Base-by-base conservation (phyloP, 2,329 filamentous ascomycete genomes). In the Diaporthe vexans region DNA sequence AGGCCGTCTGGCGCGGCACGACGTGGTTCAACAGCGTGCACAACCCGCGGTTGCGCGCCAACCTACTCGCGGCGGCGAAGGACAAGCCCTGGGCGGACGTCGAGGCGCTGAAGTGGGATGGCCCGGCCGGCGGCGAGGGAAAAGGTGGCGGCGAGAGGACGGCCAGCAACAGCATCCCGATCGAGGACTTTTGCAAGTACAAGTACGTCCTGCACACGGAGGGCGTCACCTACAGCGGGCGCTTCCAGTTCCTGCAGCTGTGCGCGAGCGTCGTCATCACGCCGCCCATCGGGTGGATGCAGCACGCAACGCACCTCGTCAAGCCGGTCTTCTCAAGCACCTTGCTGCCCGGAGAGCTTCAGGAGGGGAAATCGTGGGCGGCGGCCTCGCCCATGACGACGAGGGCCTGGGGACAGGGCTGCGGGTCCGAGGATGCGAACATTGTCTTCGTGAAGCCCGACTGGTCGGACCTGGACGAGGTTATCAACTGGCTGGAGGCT, bases 161-260 rank as follows among this genome's bases (percentile, higher is more conserved):
- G 73, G 82, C 83, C 19, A 80, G 72, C 75, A 89, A 90, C 80
- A 84, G 84, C 11, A 77, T 89, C 13, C 75, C 77, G 11, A 86
- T 89, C 76, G 84, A 87, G 75, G 87, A 87, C 61, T 89, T 89
- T 75, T 89, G 88, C 80, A 80, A 81, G 71, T 87, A 87, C 79
- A 85, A 84, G 72, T 89, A 89, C 79, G 81, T 89, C 56, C 79
- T 89, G 35, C 85, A 89, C 79, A 89, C 87, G 9, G 88, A 89
- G 81, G 88, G 88, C 8, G 81, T 89, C n/a, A 85, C 86, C 5
- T 89, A 89, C 80, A 86, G 84, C 71, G 88, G 88, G 1, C 84
- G 87, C 17, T 85, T 89, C 73, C 86, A 85, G 75, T 88, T 86
- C 77, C 84, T 88, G 78, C 86, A 86, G 80, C 84, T 88, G 65